A percentile compares a stretch with the other conserved stretches of the same genome.
These are phyloP conservation scores for Colletotrichum musae DNA, from an alignment of 2,329 filamentous ascomycete species.

Conservation along the genomic window DNA sequence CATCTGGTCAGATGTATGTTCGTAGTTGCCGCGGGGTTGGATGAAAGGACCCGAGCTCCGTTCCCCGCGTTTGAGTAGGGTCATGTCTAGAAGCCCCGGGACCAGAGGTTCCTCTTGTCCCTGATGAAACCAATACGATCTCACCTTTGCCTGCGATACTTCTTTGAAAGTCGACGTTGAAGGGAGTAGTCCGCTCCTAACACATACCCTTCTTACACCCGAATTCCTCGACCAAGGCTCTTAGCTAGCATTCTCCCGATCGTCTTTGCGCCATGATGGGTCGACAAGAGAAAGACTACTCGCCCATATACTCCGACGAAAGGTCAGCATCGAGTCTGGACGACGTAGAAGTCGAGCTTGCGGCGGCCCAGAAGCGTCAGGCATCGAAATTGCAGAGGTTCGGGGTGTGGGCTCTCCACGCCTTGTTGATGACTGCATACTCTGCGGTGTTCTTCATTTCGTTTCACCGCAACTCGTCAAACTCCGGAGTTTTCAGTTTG, in stretches of 20 bases:
- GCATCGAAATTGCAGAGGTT: neutral
- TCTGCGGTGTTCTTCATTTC: conserved; percentile 21
- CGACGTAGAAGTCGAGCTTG: conserved; percentile 12
- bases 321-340: conserved; percentile 18
- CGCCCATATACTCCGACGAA: conserved; percentile 25
- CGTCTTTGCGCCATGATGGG: conserved; percentile 1
- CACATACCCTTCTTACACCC: neutral
- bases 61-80: neutral
- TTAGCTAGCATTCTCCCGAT: neutral
- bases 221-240: neutral
- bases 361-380: neutral
- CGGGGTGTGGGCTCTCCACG: conserved; percentile 29
- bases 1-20: neutral
- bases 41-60: neutral
- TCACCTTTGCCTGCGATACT: neutral
- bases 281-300: conserved; percentile 16
- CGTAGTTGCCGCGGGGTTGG: neutral
- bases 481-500: conserved; percentile 20
- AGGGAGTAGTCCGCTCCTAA: neutral
- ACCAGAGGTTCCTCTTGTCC: neutral
- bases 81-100: neutral
- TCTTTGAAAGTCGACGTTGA: neutral
- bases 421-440: conserved; percentile 16
- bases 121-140: neutral
- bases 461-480: neutral